A percentile compares a stretch with the other conserved stretches of the same genome.
phyloP scores from a whole-genome alignment of 306 rosid species.

The Heteromeles arbutifolia region DNA sequence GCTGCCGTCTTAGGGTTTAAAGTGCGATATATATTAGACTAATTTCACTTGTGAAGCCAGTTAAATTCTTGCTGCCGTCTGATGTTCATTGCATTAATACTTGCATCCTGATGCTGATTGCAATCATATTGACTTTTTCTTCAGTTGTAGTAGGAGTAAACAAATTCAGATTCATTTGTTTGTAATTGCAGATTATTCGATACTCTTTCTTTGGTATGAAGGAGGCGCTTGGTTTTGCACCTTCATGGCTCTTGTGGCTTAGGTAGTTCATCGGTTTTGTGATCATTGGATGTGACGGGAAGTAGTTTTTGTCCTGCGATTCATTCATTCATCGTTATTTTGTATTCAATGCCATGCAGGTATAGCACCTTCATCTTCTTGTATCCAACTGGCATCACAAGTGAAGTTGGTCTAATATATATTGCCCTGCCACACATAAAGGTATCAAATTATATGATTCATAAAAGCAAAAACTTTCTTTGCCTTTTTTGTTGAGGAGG shows the following conservation, averaged over 20 bases:
- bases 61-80: neutral
- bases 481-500: too few relatives aligned
- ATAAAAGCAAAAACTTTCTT: neutral
- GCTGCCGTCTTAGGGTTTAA: neutral
- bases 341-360: slow-evolving; percentile 32
- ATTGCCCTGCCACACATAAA: slow-evolving; percentile 58
- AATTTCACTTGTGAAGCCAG: too few relatives aligned
- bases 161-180: neutral
- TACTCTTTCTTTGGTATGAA: slow-evolving; percentile 72
- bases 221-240: slow-evolving; percentile 65
- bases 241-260: slow-evolving; percentile 87
- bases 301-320: neutral
- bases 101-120: neutral
- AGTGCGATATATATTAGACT: too few relatives aligned
- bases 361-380: slow-evolving; percentile 63
- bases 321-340: neutral
- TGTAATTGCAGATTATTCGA: slow-evolving; percentile 57
- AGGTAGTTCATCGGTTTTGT: slow-evolving; percentile 36
- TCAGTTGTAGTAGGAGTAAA: neutral
- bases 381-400: slow-evolving; percentile 56
- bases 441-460: slow-evolving; percentile 32
- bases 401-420: slow-evolving; percentile 71
- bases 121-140: neutral
- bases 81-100: neutral
- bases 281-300: neutral